phyloP scores from a whole-genome alignment of 2,329 filamentous ascomycete species.

The Sordariomycetes sp. region DNA sequence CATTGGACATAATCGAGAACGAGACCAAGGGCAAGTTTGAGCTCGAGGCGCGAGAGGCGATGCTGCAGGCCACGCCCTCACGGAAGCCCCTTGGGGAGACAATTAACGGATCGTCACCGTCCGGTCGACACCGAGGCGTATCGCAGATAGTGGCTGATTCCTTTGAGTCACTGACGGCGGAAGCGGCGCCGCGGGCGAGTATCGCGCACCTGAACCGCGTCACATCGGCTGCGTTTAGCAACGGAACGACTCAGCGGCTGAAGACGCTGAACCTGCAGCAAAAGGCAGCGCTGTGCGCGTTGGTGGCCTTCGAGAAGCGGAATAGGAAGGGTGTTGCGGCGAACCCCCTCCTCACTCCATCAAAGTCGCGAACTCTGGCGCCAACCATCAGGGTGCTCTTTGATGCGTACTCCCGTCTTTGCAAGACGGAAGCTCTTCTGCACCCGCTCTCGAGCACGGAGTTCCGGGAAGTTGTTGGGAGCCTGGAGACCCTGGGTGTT shows the following conservation, averaged over 20 bases:
- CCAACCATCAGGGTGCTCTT: slow-evolving; percentile 80
- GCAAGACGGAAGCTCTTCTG: slow-evolving; percentile 77
- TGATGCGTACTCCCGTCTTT: slow-evolving; percentile 72
- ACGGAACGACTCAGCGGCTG: slow-evolving; percentile 75
- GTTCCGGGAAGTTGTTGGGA: slow-evolving; percentile 85
- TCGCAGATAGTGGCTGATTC: slow-evolving; percentile 40
- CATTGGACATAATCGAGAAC: slow-evolving; percentile 78
- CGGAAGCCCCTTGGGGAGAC: slow-evolving; percentile 76
- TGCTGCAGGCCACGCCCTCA: slow-evolving; percentile 53
- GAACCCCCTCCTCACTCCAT: slow-evolving; percentile 38
- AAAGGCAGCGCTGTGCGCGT: slow-evolving; percentile 83
- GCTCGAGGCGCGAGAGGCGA: slow-evolving; percentile 44
- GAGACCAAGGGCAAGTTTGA: slow-evolving; percentile 70
- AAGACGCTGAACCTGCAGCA: slow-evolving; percentile 89
- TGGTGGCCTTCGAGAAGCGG: slow-evolving; percentile 77
- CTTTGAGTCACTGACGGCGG: slow-evolving; percentile 52
- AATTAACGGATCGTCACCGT: slow-evolving; percentile 56
- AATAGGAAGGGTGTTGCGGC: slow-evolving; percentile 39
- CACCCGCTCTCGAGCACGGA: slow-evolving; percentile 85
- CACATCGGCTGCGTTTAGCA: slow-evolving; percentile 80
- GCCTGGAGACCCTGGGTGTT: slow-evolving; percentile 78
- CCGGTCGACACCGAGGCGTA: slow-evolving; percentile 24
- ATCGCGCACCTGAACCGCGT: slow-evolving; percentile 89
- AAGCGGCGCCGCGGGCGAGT: slow-evolving; percentile 77
- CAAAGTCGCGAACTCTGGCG: slow-evolving; percentile 49